A percentile compares a stretch with the other conserved stretches of the same genome.
Conservation (phyloP, 2,329 filamentous ascomycete species). For the Aspergillus sclerotialis region DNA sequence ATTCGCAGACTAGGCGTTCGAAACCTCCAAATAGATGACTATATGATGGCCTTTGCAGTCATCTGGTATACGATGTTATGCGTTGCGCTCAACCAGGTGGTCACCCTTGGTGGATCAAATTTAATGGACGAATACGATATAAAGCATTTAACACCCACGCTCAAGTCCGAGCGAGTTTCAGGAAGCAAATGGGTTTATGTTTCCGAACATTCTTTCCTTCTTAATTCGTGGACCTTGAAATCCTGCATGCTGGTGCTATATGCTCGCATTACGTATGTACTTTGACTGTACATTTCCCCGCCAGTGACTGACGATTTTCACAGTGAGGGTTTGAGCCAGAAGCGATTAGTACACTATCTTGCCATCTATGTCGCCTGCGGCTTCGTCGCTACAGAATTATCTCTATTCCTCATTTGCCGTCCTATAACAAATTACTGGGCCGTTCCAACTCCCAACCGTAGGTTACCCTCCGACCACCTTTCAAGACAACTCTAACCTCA, state of each 20-base stretch:
- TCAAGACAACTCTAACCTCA: not conserved
- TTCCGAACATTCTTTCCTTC: conserved; percentile 56
- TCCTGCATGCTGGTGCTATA: conserved; percentile 49
- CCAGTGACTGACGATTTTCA: conserved; percentile 1
- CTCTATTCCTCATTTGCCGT: conserved; percentile 46
- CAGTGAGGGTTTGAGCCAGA: conserved; percentile 26
- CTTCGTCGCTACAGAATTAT: conserved; percentile 44
- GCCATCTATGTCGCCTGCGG: conserved; percentile 38
- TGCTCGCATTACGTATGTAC: conserved; percentile 40
- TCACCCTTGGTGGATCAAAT: conserved; percentile 52
- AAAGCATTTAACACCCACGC: conserved; percentile 39
- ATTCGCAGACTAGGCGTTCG: conserved; percentile 39
- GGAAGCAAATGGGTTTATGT: conserved; percentile 59
- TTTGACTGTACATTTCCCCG: not conserved
- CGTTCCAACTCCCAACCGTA: conserved; percentile 36
- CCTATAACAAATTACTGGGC: conserved; percentile 47
- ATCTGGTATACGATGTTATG: conserved; percentile 52
- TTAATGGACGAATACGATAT: conserved; percentile 47
- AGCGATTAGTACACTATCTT: conserved; percentile 30
- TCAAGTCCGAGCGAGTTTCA: conserved; percentile 35
- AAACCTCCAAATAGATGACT: conserved; percentile 50
- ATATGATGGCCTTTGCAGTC: conserved; percentile 48
- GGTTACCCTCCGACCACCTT: conserved; percentile 3
- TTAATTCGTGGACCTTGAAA: conserved; percentile 48
- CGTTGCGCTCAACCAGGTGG: conserved; percentile 47